Percentiles rank a stretch among this genome's conserved stretches.
Evolutionary conservation across 2,329 filamentous ascomycete genomes (phyloP).

Genomic region (Microdochium bolleyi): DNA sequence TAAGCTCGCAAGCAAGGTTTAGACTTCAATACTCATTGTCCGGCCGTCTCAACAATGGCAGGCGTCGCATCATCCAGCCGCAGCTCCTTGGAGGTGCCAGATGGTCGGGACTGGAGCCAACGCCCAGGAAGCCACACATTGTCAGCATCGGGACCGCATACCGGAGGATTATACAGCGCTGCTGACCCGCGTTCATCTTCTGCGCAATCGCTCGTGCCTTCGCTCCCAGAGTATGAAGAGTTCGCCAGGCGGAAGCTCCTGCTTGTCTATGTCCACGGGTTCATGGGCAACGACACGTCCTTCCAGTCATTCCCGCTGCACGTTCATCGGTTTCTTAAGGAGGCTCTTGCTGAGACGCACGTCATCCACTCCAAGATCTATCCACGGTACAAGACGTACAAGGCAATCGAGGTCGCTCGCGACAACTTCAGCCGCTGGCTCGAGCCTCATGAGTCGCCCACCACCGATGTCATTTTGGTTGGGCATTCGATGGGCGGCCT

Average conservation of each 20-base stretch:
- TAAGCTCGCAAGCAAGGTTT: neutral
- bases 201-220: conserved; percentile 27
- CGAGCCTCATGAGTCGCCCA: conserved; percentile 62
- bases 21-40: neutral
- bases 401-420: conserved; percentile 62
- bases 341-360: conserved; percentile 62
- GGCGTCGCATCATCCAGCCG: neutral
- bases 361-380: conserved; percentile 82
- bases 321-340: conserved; percentile 66
- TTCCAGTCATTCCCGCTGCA: conserved; percentile 85
- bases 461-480: conserved; percentile 72
- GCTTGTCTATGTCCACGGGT: conserved; percentile 81
- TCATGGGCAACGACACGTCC: conserved; percentile 80
- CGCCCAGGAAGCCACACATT: neutral
- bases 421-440: conserved; percentile 83
- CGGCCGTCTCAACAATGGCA: neutral
- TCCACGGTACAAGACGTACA: conserved; percentile 70
- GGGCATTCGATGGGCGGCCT: conserved; percentile 90
- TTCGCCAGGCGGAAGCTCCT: conserved; percentile 51
- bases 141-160: neutral
- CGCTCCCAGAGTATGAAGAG: conserved; percentile 13
- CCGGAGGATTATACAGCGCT: conserved; percentile 1
- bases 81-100: neutral
- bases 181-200: conserved; percentile 41
- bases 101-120: neutral